Base-by-base conservation (phyloP, 768 basidiomycete species). In the Exidia glandulosa region DNA sequence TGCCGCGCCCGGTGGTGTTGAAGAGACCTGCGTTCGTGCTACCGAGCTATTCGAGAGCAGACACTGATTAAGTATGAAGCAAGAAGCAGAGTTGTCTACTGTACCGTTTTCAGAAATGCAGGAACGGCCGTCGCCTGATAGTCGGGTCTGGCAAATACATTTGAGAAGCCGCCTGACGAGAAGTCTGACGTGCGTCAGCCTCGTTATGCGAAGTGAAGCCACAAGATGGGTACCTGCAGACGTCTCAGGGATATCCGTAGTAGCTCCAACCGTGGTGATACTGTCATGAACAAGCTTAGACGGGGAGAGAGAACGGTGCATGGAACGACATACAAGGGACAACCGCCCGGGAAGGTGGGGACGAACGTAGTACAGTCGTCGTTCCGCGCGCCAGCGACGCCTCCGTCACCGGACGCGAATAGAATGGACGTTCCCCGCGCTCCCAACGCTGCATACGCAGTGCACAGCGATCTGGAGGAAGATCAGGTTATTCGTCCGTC, bases 401-500 rank as follows among this genome's bases (percentile, higher is more conserved):
- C 64, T 32, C 57, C 59, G 58, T 65, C 64, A 29, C 64, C 63
- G 6, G 64, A 65, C 19, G 63, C 58, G 56, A 65, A 63, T 32
- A 65, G 30, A 47, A 63, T 59, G 31, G 64, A 65, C 12, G 52
- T 47, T 32, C 63, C 63, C 12, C 63, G 64, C 23, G 66, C 50
- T 33, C 69, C 66, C 29, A 69, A 65, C 57, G 65, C 62, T 64
- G 64, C 29, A 59, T 63, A 68, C 3, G 65, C 69, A 50, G 64
- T 67, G 65, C 68, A 71, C 25, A 71, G 57, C 31, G 23, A 14
- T 14, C 41, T 45, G 41, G 19, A 12, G n/a, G n/a, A n/a, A n/a
- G n/a, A n/a, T 19, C 34, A 36, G 34, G 34, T 36, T 36, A 36
- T 16, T n/a, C n/a, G n/a, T n/a, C n/a, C n/a, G n/a, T n/a, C n/a